These are phyloP conservation scores for Monosporascus sp. DNA, from an alignment of 2,329 filamentous ascomycete species.

Conservation along the genomic window DNA sequence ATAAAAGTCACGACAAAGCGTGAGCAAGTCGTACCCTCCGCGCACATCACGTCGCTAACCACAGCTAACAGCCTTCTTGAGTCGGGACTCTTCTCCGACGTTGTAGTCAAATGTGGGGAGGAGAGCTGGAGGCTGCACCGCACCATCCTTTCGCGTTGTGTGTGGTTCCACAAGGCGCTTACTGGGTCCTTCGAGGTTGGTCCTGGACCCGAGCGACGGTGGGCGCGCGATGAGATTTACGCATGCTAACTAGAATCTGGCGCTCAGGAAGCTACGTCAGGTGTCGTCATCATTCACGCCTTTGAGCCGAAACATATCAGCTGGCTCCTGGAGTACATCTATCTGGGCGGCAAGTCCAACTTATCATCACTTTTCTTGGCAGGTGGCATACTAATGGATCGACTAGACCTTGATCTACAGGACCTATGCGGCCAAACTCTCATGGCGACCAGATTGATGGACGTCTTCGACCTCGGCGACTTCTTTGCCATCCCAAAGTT, in stretches of 20 bases:
- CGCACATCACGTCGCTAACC: neutral
- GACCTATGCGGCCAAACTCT: neutral
- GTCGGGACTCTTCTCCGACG: neutral
- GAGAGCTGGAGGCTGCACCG: neutral
- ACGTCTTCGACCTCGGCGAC: neutral
- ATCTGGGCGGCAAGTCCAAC: neutral
- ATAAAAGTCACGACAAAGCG: neutral
- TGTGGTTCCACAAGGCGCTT: neutral
- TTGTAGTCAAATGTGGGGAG: neutral
- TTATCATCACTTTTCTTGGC: neutral
- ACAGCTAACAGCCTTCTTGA: neutral
- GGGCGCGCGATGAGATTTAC: neutral
- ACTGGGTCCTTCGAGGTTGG: neutral
- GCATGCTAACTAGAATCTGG: neutral
- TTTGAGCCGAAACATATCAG: neutral
- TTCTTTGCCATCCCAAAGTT: neutral
- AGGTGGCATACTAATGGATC: too few species aligned
- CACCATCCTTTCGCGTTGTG: neutral
- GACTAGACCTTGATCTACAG: neutral
- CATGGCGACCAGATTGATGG: neutral
- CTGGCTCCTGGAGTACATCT: neutral
- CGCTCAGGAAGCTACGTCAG: neutral
- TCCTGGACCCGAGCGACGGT: neutral
- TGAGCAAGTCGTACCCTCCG: neutral
- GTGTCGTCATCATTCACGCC: neutral